Conservation (phyloP, 2,329 filamentous ascomycete species). For the Aplosporella prunicola region DNA sequence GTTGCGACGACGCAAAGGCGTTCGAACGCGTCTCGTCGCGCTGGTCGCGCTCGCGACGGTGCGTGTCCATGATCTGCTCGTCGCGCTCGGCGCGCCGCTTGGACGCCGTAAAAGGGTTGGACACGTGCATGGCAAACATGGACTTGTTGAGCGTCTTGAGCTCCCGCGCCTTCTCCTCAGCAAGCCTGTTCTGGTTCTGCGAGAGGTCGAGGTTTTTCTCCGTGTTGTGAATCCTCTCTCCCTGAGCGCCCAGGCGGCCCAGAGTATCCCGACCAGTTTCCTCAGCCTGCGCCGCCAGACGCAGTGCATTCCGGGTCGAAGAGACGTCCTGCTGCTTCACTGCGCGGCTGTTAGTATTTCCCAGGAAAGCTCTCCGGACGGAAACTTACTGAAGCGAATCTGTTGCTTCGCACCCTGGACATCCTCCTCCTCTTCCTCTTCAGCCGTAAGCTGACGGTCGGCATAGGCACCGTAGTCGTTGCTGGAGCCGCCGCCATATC, state of each 20-base stretch:
- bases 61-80: conserved; percentile 57
- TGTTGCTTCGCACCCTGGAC: conserved; percentile 64
- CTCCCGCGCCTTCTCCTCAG: conserved; percentile 72
- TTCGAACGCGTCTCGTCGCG: conserved; percentile 48
- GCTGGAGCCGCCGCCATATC: conserved; percentile 20
- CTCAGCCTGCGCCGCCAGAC: conserved; percentile 58
- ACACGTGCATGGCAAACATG: conserved; percentile 62
- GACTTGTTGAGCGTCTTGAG: conserved; percentile 77
- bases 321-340: conserved; percentile 68
- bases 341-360: background rate
- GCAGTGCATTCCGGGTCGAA: conserved; percentile 60
- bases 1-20: conserved; percentile 45
- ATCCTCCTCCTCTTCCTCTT: conserved; percentile 67
- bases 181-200: conserved; percentile 64
- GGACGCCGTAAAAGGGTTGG: conserved; percentile 54
- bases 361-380: background rate
- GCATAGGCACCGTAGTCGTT: conserved; percentile 46
- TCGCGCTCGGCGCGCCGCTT: conserved; percentile 49
- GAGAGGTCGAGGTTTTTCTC: conserved; percentile 77
- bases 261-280: conserved; percentile 64
- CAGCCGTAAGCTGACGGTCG: conserved; percentile 69
- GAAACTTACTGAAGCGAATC: conserved; percentile 46
- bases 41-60: conserved; percentile 46
- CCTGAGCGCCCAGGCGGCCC: conserved; percentile 65
- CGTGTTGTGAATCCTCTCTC: conserved; percentile 58